phyloP scores from a whole-genome alignment of 371 early-diverging fungal genomes.

The Zychaea mexicana region DNA sequence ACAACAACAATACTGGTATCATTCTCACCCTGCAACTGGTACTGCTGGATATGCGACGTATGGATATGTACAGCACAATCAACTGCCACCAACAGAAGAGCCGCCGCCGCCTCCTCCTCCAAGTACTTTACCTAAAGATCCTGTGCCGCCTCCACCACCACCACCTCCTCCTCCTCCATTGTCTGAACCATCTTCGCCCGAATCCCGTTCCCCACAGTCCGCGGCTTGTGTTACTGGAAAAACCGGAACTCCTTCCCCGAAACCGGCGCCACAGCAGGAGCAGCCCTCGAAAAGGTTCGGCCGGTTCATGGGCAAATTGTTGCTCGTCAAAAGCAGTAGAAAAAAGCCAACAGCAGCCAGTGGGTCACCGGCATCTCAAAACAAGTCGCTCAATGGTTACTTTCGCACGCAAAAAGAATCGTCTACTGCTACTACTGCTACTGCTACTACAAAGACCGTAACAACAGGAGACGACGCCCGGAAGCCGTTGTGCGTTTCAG shows the following conservation, averaged over 20 bases:
- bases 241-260: neutral
- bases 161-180: slow-evolving; percentile 5
- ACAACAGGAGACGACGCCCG: neutral
- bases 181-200: slow-evolving; percentile 1
- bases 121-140: neutral
- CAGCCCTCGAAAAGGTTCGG: slow-evolving; percentile 22
- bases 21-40: neutral
- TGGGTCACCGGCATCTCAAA: neutral
- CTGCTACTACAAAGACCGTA: too few species aligned
- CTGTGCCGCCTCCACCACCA: neutral
- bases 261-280: neutral
- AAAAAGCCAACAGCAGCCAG: neutral
- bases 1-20: neutral
- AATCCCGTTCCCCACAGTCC: neutral
- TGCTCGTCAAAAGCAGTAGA: slow-evolving; percentile 14
- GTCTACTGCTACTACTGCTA: neutral
- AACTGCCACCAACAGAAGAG: neutral
- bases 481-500: slow-evolving; percentile 1
- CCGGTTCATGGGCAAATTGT: slow-evolving; percentile 37
- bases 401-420: neutral
- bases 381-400: neutral
- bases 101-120: neutral
- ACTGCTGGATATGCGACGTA: too few species aligned
- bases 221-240: neutral
- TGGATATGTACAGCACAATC: neutral